Base-by-base conservation (phyloP, 768 basidiomycete species). In the Pulveroboletus sp. region DNA sequence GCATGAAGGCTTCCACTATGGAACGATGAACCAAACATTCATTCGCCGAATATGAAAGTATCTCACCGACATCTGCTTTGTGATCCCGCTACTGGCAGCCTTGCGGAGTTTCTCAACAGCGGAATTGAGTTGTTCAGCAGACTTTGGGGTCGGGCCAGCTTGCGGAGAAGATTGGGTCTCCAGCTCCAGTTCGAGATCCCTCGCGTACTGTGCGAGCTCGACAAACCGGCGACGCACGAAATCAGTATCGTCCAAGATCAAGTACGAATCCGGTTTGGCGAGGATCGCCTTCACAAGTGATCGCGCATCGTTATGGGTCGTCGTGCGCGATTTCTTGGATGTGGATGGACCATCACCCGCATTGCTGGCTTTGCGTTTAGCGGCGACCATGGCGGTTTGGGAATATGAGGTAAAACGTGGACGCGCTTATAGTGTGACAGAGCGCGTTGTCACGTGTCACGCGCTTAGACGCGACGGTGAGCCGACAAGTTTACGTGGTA, bases 1-100 rank as follows among this genome's bases (percentile, higher is more conserved):
- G 60, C 77, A 79, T 2, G 73, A 70, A 2, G 75, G 69, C 54
- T 72, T 76, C 79, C 78, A 80, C 79, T 78, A 40, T 10, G 13
- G n/a, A 27, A 27, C 3, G 20, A 39, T 7, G 23, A n/a, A 17
- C 45, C 23, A 50, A 29, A 46, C n/a, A 7, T 20, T 40, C 8
- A 38, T 41, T 4, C 24, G 5, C 4, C 14, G 25, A 36, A 49
- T 10, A 34, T 13, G 8, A 16, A 34, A 17, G 23, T 4, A 14
- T 48, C 48, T 40, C 45, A 73, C 72, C 12, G 52, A 59, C 76
- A 80, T 76, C 63, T 80, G 75, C 51, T 79, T 77, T 53, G 55
- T 71, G 45, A 81, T 81, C 0, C 77, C 77, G 55, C 75, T 77
- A 20, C 69, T 65, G 20, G 69, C 72, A 38, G 74, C 74, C 49